A percentile compares a stretch with the other conserved stretches of the same genome.
These are phyloP conservation scores for Mycena metata DNA, from an alignment of 768 basidiomycete genomes.

Conservation along the genomic window DNA sequence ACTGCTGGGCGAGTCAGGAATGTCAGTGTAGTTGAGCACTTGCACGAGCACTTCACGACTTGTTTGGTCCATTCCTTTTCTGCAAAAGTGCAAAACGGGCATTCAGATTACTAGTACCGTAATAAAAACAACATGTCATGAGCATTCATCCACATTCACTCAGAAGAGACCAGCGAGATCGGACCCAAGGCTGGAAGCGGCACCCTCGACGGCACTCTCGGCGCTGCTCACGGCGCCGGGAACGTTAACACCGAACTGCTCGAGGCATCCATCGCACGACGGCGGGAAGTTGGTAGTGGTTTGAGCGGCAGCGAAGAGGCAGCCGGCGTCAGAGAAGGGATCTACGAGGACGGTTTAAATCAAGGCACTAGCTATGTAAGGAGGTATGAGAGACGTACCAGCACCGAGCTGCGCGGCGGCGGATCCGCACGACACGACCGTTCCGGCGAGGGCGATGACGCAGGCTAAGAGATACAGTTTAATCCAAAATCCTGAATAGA, in stretches of 20 bases:
- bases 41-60: no score
- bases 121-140: no score
- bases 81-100: no score
- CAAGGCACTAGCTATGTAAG: no score
- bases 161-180: slow-evolving; percentile 1
- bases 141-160: no score
- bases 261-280: slow-evolving; percentile 28
- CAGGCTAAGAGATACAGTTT: slow-evolving; percentile 10
- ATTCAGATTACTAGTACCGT: no score
- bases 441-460: slow-evolving; percentile 30
- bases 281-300: slow-evolving; percentile 17
- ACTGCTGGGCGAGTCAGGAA: no score
- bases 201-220: neutral
- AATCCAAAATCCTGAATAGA: neutral
- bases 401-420: slow-evolving; percentile 29
- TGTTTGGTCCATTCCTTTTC: no score
- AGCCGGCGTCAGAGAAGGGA: slow-evolving; percentile 29
- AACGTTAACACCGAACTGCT: slow-evolving; percentile 21
- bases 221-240: neutral
- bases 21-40: no score
- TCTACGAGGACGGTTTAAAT: neutral
- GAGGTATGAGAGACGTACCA: slow-evolving; percentile 6
- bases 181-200: neutral
- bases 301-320: slow-evolving; percentile 33
- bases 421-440: slow-evolving; percentile 30